Conservation (phyloP, 2,329 filamentous ascomycete genomes). For the Microcyclosporella mali region DNA sequence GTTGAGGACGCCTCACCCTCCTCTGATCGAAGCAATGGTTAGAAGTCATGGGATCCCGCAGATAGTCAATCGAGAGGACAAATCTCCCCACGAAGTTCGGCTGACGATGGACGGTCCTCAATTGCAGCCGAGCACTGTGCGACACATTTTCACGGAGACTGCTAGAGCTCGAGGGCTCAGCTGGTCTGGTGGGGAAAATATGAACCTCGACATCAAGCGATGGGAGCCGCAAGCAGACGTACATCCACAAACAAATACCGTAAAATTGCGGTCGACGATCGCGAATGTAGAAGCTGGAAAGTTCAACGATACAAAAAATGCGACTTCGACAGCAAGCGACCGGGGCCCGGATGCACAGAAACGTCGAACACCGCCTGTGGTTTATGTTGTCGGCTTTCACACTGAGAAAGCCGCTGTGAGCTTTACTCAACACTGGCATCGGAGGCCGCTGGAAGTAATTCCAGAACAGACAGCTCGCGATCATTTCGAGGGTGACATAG, state of each 20-base stretch:
- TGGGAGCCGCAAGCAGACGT: slow-evolving; percentile 19
- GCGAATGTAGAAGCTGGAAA: neutral
- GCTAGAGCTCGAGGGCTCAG: slow-evolving; percentile 21
- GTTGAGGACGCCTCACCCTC: slow-evolving; percentile 32
- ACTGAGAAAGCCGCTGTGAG: slow-evolving; percentile 50
- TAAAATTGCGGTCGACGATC: neutral
- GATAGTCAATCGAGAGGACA: slow-evolving; percentile 23
- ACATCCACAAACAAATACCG: neutral
- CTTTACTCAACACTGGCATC: slow-evolving; percentile 50
- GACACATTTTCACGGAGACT: slow-evolving; percentile 23
- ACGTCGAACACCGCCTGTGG: slow-evolving; percentile 37
- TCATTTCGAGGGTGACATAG: slow-evolving; percentile 31
- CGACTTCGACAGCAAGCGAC: no score
- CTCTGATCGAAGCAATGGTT: slow-evolving; percentile 30
- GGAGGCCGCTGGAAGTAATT: slow-evolving; percentile 35
- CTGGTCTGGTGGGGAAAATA: slow-evolving; percentile 26
- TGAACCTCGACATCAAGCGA: slow-evolving; percentile 19
- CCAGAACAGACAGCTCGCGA: slow-evolving; percentile 12
- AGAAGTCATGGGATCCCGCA: slow-evolving; percentile 30
- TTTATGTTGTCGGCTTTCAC: slow-evolving; percentile 49
- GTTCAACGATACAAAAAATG: no score
- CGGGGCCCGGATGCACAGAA: no score
- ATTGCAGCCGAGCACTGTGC: slow-evolving; percentile 17
- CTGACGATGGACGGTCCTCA: slow-evolving; percentile 31
- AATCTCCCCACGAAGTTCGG: slow-evolving; percentile 29